Evolutionary conservation across 2,329 filamentous ascomycete species (phyloP), one percentile per base, ranked within the genome.

Genomic region (Phialophora macrospora): DNA sequence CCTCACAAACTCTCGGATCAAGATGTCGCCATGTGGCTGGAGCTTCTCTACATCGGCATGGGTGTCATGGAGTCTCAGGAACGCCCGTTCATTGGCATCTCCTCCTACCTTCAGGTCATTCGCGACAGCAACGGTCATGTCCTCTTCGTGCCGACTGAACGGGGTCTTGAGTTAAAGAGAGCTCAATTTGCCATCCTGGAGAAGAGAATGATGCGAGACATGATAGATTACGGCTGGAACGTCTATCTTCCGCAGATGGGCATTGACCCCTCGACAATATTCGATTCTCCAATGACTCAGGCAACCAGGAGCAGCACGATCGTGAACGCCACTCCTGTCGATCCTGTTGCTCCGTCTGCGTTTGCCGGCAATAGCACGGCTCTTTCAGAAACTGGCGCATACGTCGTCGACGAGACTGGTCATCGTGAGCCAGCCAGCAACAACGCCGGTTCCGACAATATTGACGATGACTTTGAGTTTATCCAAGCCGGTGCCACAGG

Each of bases 1-100:
- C 63, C 68, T 9, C 4, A 34, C 22, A 59, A 57, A 9, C 34
- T 69, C 8, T 60, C 65, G 44, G 67, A 71, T 30, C 56, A 69
- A 49, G 66, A 71, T 41, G 46, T 71, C 32, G 66, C 61, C 30
- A 66, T 69, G 60, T 72, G 71, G 71, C 56, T 72, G 17, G 56
- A 70, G 1, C 49, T 72, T 28, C 55, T 72, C 57, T 62, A 68
- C 28, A 46, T 55, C 1, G 70, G 71, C 9, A 51, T 68, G 56
- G 28, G 24, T 2, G 63, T 55, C 20, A 55, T 69, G 48, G 62
- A 68, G 55, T 11, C 20, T n/a, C 62, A 68, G 22, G 48, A 38
- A 52, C 62, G 41, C 26, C n/a, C 41, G 8, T 30, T 46, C 34
- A 62, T 69, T 48, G 67, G 60, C 44, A 55, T 68, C 24, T 26